These are phyloP conservation scores for Balamuthia mandrillaris DNA, from an alignment of 208 protist species.

Conservation along the genomic window DNA sequence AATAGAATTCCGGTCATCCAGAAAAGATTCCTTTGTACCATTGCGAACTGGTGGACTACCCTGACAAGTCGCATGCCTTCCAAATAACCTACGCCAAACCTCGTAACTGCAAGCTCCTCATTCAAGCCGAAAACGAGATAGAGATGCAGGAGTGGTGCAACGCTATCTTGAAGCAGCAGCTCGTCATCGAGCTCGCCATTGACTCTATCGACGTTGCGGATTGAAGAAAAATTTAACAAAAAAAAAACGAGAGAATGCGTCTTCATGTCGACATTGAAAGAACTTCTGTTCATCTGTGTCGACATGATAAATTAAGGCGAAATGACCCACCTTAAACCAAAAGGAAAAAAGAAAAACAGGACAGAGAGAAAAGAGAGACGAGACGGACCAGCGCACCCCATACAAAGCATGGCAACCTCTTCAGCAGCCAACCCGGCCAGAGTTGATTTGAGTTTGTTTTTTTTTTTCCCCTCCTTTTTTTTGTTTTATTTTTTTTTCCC, in stretches of 20 bases:
- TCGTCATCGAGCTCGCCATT: conserved; percentile 37
- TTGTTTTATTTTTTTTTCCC: too few species aligned
- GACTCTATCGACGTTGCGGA: conserved; percentile 15
- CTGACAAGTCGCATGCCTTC: conserved; percentile 21
- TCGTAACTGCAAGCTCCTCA: not conserved
- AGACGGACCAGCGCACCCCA: not conserved
- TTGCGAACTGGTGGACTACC: conserved; percentile 15
- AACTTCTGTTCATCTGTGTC: not conserved
- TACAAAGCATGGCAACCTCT: not conserved
- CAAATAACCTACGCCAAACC: not conserved
- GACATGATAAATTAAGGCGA: too few species aligned
- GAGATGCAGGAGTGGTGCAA: conserved; percentile 35
- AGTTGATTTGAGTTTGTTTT: not conserved
- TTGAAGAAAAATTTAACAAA: not conserved
- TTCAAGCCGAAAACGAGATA: conserved; percentile 13
- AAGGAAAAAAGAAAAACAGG: too few species aligned
- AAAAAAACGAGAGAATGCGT: not conserved
- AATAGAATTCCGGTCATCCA: conserved; percentile 7
- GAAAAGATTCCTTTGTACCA: conserved; percentile 34
- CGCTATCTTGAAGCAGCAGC: conserved; percentile 39
- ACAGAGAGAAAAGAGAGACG: too few species aligned
- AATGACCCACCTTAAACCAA: not conserved
- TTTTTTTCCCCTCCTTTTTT: not conserved
- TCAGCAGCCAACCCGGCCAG: not conserved
- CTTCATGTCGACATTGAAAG: not conserved